phyloP scores from a whole-genome alignment of 2,329 filamentous ascomycete species.

The Curvularia eragrostidis region DNA sequence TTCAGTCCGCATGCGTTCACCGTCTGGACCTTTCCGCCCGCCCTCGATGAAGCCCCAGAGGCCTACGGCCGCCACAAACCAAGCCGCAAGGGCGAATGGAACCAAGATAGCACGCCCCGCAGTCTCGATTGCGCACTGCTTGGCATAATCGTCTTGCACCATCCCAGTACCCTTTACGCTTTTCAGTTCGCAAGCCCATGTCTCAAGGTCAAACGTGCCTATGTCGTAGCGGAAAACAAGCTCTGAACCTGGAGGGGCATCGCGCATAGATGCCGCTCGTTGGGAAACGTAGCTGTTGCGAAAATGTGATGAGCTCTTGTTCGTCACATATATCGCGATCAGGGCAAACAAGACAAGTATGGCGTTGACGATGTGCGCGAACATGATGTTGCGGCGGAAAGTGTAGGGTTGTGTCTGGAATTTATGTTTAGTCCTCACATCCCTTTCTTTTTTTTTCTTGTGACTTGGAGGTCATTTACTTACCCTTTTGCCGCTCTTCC shows the following conservation, averaged over 20 bases:
- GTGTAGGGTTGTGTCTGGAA: slow-evolving; percentile 38
- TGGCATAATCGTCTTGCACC: slow-evolving; percentile 37
- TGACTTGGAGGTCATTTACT: background rate
- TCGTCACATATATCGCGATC: slow-evolving; percentile 40
- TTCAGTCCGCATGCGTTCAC: slow-evolving; percentile 37
- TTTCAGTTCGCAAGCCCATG: slow-evolving; percentile 45
- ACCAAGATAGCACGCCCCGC: slow-evolving; percentile 41
- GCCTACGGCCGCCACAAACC: slow-evolving; percentile 26
- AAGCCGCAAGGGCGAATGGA: slow-evolving; percentile 36
- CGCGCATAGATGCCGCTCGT: slow-evolving; percentile 27
- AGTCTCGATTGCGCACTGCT: slow-evolving; percentile 39
- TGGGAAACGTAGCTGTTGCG: slow-evolving; percentile 33
- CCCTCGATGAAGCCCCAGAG: slow-evolving; percentile 37
- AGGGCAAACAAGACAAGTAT: slow-evolving; percentile 42
- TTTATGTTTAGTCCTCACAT: background rate
- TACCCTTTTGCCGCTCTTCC: slow-evolving; percentile 38
- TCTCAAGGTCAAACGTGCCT: slow-evolving; percentile 47
- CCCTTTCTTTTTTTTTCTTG: background rate
- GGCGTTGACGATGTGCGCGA: slow-evolving; percentile 40
- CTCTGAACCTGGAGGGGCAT: slow-evolving; percentile 14
- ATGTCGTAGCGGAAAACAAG: slow-evolving; percentile 38
- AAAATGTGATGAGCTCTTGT: slow-evolving; percentile 41
- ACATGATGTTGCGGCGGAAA: slow-evolving; percentile 46
- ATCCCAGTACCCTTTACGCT: slow-evolving; percentile 28
- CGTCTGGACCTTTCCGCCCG: slow-evolving; percentile 24